A percentile compares a stretch with the other conserved stretches of the same genome.
These are phyloP conservation scores for Aspergillus sclerotialis DNA, from an alignment of 2,329 filamentous ascomycete genomes.

Conservation along the genomic window DNA sequence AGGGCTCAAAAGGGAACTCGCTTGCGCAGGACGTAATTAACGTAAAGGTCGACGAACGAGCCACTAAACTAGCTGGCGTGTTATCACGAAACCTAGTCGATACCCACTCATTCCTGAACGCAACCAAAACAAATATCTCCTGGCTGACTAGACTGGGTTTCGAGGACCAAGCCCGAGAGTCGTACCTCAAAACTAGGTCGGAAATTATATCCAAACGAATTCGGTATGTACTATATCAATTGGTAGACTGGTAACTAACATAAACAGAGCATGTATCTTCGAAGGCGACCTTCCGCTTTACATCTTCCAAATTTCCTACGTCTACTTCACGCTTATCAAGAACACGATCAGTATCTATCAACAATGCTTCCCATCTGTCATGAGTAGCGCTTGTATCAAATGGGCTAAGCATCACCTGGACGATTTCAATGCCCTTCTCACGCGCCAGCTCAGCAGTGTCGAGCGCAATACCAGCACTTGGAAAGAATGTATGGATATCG, in stretches of 20 bases:
- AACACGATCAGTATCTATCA: constrained; percentile 91
- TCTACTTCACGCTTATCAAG: constrained; percentile 89
- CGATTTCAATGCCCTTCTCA: constrained; percentile 76
- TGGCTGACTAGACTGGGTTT: constrained; percentile 85
- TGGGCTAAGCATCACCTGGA: constrained; percentile 98
- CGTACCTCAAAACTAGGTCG: constrained; percentile 73
- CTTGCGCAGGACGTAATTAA: constrained; percentile 89
- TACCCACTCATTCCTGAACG: constrained; percentile 66
- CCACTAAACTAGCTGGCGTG: constrained; percentile 66
- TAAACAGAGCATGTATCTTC: constrained; percentile 77
- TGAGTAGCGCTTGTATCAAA: constrained; percentile 92
- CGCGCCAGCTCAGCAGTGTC: constrained; percentile 78
- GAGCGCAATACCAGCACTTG: constrained; percentile 69
- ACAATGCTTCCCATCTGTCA: constrained; percentile 71
- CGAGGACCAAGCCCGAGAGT: constrained; percentile 80
- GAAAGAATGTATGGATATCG: constrained; percentile 74
- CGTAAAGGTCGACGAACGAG: constrained; percentile 82
- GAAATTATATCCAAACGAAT: constrained; percentile 73
- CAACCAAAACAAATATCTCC: constrained; percentile 71
- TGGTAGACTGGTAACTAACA: constrained; percentile 9
- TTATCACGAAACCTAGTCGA: constrained; percentile 71
- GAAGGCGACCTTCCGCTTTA: constrained; percentile 88
- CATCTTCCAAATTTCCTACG: constrained; percentile 90
- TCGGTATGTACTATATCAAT: constrained; percentile 52
- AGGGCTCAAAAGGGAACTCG: constrained; percentile 73